phyloP scores from a whole-genome alignment of 1,284 basidiomycete genomes.

The Naganishia cerealis region DNA sequence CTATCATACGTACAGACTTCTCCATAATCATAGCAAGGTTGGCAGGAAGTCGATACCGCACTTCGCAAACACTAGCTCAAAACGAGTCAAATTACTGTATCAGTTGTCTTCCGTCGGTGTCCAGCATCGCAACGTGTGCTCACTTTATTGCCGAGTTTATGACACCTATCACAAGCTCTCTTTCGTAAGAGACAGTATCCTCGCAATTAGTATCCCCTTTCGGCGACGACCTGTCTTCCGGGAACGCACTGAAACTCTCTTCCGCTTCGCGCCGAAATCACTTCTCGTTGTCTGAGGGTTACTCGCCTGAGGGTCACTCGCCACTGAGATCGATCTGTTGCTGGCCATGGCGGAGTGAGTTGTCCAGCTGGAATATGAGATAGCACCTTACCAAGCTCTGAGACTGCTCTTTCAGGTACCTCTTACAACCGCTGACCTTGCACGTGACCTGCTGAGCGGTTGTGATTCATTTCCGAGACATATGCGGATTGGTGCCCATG shows the following conservation, averaged over 20 bases:
- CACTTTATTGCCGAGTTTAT: conserved; percentile 49
- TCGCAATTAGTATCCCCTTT: not conserved
- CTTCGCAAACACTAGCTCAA: conserved; percentile 43
- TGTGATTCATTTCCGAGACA: too few relatives aligned
- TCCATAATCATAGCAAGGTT: conserved; percentile 46
- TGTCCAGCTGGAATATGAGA: too few relatives aligned
- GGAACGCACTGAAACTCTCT: conserved; percentile 16
- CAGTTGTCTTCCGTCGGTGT: not conserved
- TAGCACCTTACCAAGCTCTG: too few relatives aligned
- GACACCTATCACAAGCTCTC: conserved; percentile 52
- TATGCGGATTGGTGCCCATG: too few relatives aligned
- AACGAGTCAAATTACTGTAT: not conserved
- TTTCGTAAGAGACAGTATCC: conserved; percentile 18
- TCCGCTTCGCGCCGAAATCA: conserved; percentile 19
- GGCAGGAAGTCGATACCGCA: conserved; percentile 40
- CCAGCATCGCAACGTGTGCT: conserved; percentile 9
- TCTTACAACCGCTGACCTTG: too few relatives aligned
- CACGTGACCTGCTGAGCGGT: too few relatives aligned
- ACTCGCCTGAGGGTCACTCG: too few relatives aligned
- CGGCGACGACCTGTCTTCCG: not conserved
- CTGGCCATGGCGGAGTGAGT: not conserved
- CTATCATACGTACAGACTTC: conserved; percentile 49
- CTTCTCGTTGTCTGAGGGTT: not conserved
- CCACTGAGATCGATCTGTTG: not conserved
- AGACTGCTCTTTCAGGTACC: too few relatives aligned